Evolutionary conservation across 148 eudicot genomes (phyloP), one percentile per base, ranked within the genome.

Genomic region (Camellia japonica): DNA sequence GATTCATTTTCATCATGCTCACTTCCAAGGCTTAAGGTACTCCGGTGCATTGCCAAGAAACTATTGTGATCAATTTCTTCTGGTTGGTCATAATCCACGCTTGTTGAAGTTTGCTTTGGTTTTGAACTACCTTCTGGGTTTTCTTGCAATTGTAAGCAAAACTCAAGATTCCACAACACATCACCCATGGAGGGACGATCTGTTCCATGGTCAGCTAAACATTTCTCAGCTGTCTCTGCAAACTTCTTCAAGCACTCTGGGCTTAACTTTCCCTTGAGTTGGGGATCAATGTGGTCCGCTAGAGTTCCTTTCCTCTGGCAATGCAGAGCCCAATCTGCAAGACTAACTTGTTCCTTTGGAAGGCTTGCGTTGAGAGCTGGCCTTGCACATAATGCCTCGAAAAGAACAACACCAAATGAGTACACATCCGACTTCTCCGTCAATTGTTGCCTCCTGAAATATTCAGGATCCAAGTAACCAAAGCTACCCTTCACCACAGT

Each of bases 161-260:
- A 86, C 46, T 88, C 87, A 41, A 88, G 83, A 71, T 79, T 86
- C 89, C 89, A 86, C 68, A 88, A 68, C 14, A 86, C 91, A 56
- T 86, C 91, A 0, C 89, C 89, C 89, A 88, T 84, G 3, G 89
- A 86, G 6, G 91, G 91, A 14, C 91, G 84, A 42, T 88, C 86
- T 0, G 69, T 71, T 4, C 91, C 89, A 5, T 88, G 86, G 63
- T 86, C 87, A 15, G 86, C 71, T 59, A 88, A 73, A 58, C 91
- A 88, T 74, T 87, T 85, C 75, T 73, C 83, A 4, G 91, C 89
- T 9, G 85, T 86, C 4, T 88, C 89, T 16, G 84, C 60, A 61
- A 86, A 88, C 49, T 84, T 85, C 68, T 83, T 84, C 76, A 88
- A 79, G 68, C 89, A 72, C 16, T 86, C 89, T 0, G 87, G 82